These are phyloP conservation scores for Ophiostoma populinum DNA, from an alignment of 2,329 filamentous ascomycete genomes.

Conservation along the genomic window DNA sequence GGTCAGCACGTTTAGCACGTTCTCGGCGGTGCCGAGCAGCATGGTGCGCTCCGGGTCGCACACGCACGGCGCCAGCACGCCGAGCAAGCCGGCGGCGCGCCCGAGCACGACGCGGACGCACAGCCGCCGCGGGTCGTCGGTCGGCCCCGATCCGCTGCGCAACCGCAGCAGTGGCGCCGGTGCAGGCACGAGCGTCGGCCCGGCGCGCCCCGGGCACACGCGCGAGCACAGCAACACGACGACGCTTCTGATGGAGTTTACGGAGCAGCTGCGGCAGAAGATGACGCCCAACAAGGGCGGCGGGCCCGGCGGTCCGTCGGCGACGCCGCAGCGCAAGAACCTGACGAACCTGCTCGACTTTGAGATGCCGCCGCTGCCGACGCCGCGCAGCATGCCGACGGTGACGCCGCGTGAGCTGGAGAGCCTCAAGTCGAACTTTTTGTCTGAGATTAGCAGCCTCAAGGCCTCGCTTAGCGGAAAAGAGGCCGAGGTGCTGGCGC, in stretches of 20 bases:
- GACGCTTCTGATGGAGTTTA: conserved; percentile 75
- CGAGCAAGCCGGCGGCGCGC: conserved; percentile 33
- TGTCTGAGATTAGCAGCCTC: conserved; percentile 87
- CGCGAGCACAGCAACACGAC: conserved; percentile 43
- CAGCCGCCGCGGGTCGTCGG: neutral
- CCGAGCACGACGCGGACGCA: neutral
- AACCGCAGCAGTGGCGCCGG: conserved; percentile 15
- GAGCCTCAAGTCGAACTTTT: conserved; percentile 73
- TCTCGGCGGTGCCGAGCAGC: conserved; percentile 70
- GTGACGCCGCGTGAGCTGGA: conserved; percentile 88
- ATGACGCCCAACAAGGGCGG: conserved; percentile 23
- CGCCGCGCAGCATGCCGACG: conserved; percentile 76
- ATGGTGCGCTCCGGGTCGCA: neutral
- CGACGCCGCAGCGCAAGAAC: conserved; percentile 30
- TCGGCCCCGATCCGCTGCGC: neutral
- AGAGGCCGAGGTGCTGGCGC: conserved; percentile 73
- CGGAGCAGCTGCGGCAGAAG: conserved; percentile 43
- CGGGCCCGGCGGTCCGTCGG: conserved; percentile 7
- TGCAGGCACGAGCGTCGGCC: conserved; percentile 12
- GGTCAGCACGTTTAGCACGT: conserved; percentile 73
- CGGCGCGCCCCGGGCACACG: conserved; percentile 18
- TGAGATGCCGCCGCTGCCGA: conserved; percentile 85
- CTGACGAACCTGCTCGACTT: conserved; percentile 66
- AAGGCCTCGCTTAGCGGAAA: conserved; percentile 83
- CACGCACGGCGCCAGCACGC: conserved; percentile 34